Evolutionary conservation across 1,139 yeast species (phyloP), one percentile per base, ranked within the genome.

Genomic region (Yamadazyma blattariae): DNA sequence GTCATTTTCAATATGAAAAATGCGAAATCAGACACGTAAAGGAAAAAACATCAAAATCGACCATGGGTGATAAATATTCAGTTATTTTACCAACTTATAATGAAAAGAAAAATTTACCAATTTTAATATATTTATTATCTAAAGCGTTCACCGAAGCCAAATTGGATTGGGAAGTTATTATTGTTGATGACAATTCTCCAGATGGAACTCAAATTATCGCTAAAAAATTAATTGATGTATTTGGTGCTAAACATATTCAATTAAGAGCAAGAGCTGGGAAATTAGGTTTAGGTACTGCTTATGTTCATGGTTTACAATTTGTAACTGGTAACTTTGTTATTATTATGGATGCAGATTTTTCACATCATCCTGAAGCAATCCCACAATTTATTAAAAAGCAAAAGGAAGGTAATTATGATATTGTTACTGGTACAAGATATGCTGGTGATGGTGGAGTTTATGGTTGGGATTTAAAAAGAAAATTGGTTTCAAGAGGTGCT

Each of bases 261-360:
- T 71, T 84, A 53, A 73, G 82, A 56, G 79, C 92, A 17, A 76
- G 94, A 52, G 80, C 86, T 3, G 92, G 92, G 32, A 84, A 84
- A 60, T 72, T 84, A 40, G 94, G 94, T 6, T 72, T 84, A 44
- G 92, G 89, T 28, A 84, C 94, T 27, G 94, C 94, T 12, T 84
- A 84, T 50, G 84, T 83, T 32, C 90, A 84, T 51, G 94, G 90
- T 1, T 73, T 84, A 48, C 75, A 84, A 53, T 81, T 53, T 47
- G 89, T 78, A 29, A 77, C 82, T 22, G 94, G 94, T 35, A 75
- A 84, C 60, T 84, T 71, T 57, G 89, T 84, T 34, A 77, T 84
- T 44, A 84, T 84, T 47, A 84, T 84, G 94, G 94, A 84, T 56
- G 94, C 94, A 12, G 94, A 84, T 57, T 84, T 84, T 62, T 81